Conservation (phyloP, 2,329 filamentous ascomycete genomes). For the Exophiala sp. region DNA sequence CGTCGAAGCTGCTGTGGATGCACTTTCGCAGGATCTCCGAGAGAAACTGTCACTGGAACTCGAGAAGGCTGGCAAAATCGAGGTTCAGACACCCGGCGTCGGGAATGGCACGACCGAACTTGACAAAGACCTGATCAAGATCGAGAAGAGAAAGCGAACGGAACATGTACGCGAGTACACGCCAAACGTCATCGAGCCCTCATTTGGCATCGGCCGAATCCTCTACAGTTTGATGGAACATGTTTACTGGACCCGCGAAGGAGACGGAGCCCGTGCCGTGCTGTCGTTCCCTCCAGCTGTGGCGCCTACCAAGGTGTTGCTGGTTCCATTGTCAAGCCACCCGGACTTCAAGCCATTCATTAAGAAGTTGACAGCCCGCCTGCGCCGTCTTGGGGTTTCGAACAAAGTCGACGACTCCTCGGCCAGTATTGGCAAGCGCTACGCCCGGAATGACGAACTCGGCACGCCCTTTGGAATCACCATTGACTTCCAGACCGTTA, state of each 20-base stretch:
- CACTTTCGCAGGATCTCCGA: conserved; percentile 70
- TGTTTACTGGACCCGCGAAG: conserved; percentile 84
- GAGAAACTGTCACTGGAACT: conserved; percentile 73
- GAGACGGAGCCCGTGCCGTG: conserved; percentile 77
- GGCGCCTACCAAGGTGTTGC: conserved; percentile 90
- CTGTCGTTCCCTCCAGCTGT: conserved; percentile 69
- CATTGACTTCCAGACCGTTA: conserved; percentile 88
- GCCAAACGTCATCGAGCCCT: conserved; percentile 94
- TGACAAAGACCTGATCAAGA: conserved; percentile 68
- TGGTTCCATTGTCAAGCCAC: conserved; percentile 81
- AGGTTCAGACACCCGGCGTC: conserved; percentile 64
- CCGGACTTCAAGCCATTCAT: conserved; percentile 73
- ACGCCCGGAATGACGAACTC: conserved; percentile 89
- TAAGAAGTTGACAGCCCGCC: conserved; percentile 64
- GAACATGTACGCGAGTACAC: conserved; percentile 87
- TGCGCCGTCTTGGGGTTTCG: conserved; percentile 70
- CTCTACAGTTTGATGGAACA: conserved; percentile 92
- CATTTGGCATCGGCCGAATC: conserved; percentile 93
- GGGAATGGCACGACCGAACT: conserved; percentile 71
- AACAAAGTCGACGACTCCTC: conserved; percentile 85
- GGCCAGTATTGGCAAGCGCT: conserved; percentile 90
- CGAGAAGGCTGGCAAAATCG: conserved; percentile 65
- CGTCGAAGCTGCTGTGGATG: conserved; percentile 71
- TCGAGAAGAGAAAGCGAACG: conserved; percentile 74
- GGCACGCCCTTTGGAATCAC: conserved; percentile 92